These are phyloP conservation scores for Penicillium alfredii DNA, from an alignment of 495 filamentous ascomycete species.

Conservation along the genomic window DNA sequence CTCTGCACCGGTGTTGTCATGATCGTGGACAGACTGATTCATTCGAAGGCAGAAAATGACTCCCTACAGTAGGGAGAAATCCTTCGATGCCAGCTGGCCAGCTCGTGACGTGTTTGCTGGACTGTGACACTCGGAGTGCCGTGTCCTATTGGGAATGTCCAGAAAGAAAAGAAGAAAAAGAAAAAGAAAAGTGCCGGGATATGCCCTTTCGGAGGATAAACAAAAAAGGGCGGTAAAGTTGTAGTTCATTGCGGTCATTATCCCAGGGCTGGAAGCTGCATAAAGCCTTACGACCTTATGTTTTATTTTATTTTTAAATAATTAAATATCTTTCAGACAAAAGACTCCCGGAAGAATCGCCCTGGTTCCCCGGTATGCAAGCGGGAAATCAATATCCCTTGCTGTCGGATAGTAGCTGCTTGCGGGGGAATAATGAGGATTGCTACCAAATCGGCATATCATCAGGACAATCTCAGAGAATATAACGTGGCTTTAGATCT, in stretches of 20 bases:
- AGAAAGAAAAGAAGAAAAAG: slow-evolving; percentile 17
- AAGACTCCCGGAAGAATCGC: slow-evolving; percentile 14
- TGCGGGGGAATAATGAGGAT: no score
- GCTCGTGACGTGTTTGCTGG: slow-evolving; percentile 22
- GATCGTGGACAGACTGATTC: no score
- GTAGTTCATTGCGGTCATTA: not conserved
- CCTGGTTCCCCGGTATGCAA: slow-evolving; percentile 23
- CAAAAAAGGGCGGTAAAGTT: slow-evolving; percentile 15
- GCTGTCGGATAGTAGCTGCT: slow-evolving; percentile 15
- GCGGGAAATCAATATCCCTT: slow-evolving; percentile 19
- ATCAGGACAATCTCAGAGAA: not conserved
- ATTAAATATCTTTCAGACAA: slow-evolving; percentile 3
- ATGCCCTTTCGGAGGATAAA: slow-evolving; percentile 22
- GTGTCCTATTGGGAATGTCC: slow-evolving; percentile 13
- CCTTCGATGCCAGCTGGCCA: slow-evolving; percentile 24
- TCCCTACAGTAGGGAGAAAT: not conserved
- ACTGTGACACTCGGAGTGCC: slow-evolving; percentile 22
- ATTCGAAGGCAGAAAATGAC: no score
- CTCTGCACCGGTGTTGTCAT: no score
- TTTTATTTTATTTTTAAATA: slow-evolving; percentile 2
- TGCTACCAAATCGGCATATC: no score
- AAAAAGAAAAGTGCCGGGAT: slow-evolving; percentile 15
- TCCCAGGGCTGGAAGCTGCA: no score
- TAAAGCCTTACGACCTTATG: not conserved
- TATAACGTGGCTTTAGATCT: slow-evolving; percentile 9